Evolutionary conservation across 2,329 filamentous ascomycete genomes (phyloP), one percentile per base, ranked within the genome.

Genomic region (Aspergillus flavus): DNA sequence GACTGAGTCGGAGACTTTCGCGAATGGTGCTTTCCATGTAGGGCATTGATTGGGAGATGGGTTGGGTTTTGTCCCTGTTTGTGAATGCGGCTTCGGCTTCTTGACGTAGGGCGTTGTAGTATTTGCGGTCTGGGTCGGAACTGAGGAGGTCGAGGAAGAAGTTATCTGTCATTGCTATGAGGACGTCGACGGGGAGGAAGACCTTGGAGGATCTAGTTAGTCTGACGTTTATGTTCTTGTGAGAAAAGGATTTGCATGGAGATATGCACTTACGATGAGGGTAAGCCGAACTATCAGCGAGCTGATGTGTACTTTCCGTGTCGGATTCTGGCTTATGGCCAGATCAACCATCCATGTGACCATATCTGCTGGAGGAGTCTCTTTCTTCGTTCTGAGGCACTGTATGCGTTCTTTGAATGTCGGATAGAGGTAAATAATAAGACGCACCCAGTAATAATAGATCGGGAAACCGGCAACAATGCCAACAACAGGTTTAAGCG

Each of bases 231-330:
- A 6, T 19, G 12, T 9, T 19, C 9, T 28, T 1, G 1, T 26
- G 26, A 5, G 6, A 19, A 4, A 9, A 4, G 10, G 1, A 5
- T 9, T 2, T 3, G 21, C 0, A 3, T 7, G 1, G 28, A 6
- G 9, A 30, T 19, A 11, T 10, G 7, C 6, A 16, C 48, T n/a
- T 2, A 52, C 48, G 4, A 52, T 52, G 3, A 52, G 48, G 9
- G 48, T 34, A 5, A 52, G 28, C 6, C 48, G 48, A 14, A 52
- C 48, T 4, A 52, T 14, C 1, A 52, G 28, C 4, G 28, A 7
- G 4, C 48, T 32, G 3, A 52, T 52, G 10, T 30, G 7, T 10
- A 52, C 6, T 10, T 6, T 34, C 2, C 10, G 30, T 0, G 16
- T 12, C 7, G 48, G 48, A 3, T 52, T 32, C 10, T 32, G 48